phyloP scores from a whole-genome alignment of 345 rosid species.

The Lepidium aucheri region DNA sequence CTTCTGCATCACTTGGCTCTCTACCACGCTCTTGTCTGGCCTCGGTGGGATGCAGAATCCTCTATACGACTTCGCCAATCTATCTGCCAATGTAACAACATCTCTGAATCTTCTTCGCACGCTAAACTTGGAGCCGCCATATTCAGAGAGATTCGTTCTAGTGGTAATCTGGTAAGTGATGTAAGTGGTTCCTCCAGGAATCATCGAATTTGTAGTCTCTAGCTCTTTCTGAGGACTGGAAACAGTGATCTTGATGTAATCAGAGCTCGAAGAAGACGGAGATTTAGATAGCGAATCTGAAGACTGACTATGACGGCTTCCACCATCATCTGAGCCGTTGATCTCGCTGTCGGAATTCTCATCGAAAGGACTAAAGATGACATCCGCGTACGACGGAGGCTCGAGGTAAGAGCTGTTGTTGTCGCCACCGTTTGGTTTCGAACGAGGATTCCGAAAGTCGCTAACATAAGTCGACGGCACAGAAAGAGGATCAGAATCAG shows the following conservation, averaged over 20 bases:
- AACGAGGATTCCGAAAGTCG: slow-evolving; percentile 11
- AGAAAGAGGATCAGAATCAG: slow-evolving; percentile 73
- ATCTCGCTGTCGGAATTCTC: slow-evolving; percentile 41
- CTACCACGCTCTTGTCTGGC: slow-evolving; percentile 92
- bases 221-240: slow-evolving; percentile 84
- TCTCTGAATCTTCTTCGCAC: slow-evolving; percentile 83
- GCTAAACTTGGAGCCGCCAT: slow-evolving; percentile 51
- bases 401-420: slow-evolving; percentile 55
- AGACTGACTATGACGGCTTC: slow-evolving; percentile 34
- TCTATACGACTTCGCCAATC: slow-evolving; percentile 72
- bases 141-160: slow-evolving; percentile 67
- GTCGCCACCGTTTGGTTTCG: slow-evolving; percentile 25
- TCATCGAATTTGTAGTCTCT: slow-evolving; percentile 52
- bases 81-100: slow-evolving; percentile 72
- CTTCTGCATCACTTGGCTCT: slow-evolving; percentile 96
- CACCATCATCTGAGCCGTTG: slow-evolving; percentile 48
- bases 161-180: slow-evolving; percentile 75
- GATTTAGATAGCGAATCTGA: slow-evolving; percentile 45
- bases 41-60: slow-evolving; percentile 86
- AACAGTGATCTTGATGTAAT: slow-evolving; percentile 68
- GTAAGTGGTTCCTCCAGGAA: slow-evolving; percentile 67
- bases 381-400: slow-evolving; percentile 87
- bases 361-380: slow-evolving; percentile 74
- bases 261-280: slow-evolving; percentile 44
- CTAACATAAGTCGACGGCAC: slow-evolving; percentile 8